phyloP scores from a whole-genome alignment of 345 rosid genomes.

The Kernera saxatilis region DNA sequence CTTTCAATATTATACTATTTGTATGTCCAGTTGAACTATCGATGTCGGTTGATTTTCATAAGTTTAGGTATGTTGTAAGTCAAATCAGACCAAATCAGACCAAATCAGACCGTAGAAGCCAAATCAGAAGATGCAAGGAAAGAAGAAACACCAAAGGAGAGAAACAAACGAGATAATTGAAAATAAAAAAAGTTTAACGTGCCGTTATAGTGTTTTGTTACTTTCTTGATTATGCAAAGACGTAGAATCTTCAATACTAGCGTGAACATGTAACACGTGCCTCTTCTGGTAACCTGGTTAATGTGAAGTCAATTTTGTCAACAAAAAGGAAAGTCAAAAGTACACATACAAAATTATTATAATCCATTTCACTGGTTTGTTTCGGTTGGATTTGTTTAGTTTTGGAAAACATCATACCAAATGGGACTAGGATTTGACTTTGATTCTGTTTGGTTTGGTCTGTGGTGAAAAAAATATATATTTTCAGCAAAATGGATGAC shows the following conservation, averaged over 20 bases:
- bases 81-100: no score
- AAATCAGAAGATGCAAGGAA: neutral
- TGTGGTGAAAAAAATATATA: neutral
- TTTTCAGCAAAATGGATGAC: neutral
- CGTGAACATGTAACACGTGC: slow-evolving; percentile 15
- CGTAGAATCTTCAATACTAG: neutral
- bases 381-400: neutral
- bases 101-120: neutral
- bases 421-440: neutral
- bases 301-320: slow-evolving; percentile 20
- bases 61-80: no score
- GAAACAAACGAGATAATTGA: neutral
- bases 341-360: neutral
- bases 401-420: neutral
- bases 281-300: neutral
- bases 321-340: slow-evolving; percentile 8
- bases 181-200: neutral
- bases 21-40: no score
- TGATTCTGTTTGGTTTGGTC: neutral
- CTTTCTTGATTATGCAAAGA: slow-evolving; percentile 7
- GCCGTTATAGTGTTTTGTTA: neutral
- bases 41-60: no score
- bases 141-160: neutral
- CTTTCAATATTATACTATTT: no score
- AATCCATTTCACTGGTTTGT: neutral